A percentile compares a stretch with the other conserved stretches of the same genome.
Conservation (phyloP, 2,329 filamentous ascomycete species). For the Magnaporthiopsis rhizophila region DNA sequence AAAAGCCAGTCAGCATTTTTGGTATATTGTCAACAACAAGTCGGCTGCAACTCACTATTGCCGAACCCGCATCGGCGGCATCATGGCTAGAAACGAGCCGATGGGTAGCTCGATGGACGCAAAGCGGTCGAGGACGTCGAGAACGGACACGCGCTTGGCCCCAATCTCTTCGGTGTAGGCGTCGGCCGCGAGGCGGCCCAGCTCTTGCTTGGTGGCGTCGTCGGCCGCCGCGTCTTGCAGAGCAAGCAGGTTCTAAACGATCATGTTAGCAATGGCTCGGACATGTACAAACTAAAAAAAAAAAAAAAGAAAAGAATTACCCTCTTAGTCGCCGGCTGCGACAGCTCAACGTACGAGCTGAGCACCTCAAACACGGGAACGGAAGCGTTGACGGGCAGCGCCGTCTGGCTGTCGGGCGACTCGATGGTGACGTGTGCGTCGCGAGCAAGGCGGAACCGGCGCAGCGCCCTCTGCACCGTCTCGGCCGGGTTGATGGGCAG, state of each 20-base stretch:
- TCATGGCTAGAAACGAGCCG: conserved; percentile 51
- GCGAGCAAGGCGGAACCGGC: conserved; percentile 57
- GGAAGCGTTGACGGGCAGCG: conserved; percentile 44
- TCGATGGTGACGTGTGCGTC: conserved; percentile 57
- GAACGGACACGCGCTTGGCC: conserved; percentile 43
- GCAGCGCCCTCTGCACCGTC: conserved; percentile 54
- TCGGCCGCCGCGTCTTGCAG: conserved; percentile 21
- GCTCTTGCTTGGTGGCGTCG: conserved; percentile 26
- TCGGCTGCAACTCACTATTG: conserved; percentile 20
- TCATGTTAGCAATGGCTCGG: neutral
- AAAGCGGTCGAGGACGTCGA: conserved; percentile 55
- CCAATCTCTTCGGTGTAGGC: conserved; percentile 30
- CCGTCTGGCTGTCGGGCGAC: conserved; percentile 29
- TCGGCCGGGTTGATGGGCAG: conserved; percentile 60
- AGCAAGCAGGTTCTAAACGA: neutral
- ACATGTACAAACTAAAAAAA: too few species aligned
- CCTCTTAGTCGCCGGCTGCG: conserved; percentile 61
- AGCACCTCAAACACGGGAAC: conserved; percentile 57
- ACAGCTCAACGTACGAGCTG: conserved; percentile 62
- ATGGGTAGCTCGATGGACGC: conserved; percentile 46
- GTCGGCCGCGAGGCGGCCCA: conserved; percentile 29
- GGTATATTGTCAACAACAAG: conserved; percentile 7
- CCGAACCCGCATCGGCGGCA: conserved; percentile 49
- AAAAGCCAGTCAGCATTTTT: neutral
- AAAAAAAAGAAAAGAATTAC: conserved; percentile 22